phyloP scores from a whole-genome alignment of 805 yeast genomes.

The Komagataella ulmi region DNA sequence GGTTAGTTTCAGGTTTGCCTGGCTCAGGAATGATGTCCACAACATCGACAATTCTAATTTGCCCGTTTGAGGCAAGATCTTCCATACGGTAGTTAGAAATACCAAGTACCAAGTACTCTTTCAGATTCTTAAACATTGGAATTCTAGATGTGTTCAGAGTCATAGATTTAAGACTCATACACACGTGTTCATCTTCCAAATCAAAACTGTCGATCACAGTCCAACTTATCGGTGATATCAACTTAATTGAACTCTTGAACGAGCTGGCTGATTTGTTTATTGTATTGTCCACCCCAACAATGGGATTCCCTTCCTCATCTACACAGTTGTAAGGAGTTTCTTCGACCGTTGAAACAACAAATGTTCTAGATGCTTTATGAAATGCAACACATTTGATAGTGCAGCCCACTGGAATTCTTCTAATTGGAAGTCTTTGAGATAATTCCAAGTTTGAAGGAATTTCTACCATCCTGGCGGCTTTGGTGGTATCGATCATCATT shows the following conservation, averaged over 20 bases:
- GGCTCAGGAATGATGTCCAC: constrained; percentile 85
- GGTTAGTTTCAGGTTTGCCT: constrained; percentile 71
- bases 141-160: constrained; percentile 30
- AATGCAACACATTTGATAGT: constrained; percentile 56
- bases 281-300: constrained; percentile 40
- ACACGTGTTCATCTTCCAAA: constrained; percentile 56
- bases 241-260: constrained; percentile 45
- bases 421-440: constrained; percentile 41
- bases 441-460: constrained; percentile 9
- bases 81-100: constrained; percentile 66
- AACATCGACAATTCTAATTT: constrained; percentile 59
- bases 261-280: constrained; percentile 36
- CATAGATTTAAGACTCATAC: constrained; percentile 41
- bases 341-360: constrained; percentile 44
- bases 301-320: constrained; percentile 60
- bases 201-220: constrained; percentile 56
- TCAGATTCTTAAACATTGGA: constrained; percentile 7
- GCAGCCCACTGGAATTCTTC: constrained; percentile 36
- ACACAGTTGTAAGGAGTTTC: constrained; percentile 48
- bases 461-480: constrained; percentile 51
- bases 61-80: constrained; percentile 69
- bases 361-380: constrained; percentile 53
- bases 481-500: constrained; percentile 57
- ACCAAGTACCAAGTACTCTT: constrained; percentile 69
- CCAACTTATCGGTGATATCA: constrained; percentile 71